phyloP scores from a whole-genome alignment of 1,284 basidiomycete species.

The Polyporus tsugae region DNA sequence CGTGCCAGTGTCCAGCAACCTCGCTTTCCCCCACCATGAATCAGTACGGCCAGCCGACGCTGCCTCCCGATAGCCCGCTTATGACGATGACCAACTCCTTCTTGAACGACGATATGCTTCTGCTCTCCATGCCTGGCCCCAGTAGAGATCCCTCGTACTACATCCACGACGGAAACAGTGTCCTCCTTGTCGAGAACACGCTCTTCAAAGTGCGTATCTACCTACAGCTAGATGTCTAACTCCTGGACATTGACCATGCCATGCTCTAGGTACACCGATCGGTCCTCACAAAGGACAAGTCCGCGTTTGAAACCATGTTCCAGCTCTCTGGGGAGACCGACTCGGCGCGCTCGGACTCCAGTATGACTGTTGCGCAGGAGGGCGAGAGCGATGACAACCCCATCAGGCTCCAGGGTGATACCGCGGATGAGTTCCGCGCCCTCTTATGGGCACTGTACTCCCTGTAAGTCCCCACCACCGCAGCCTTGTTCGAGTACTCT shows the following conservation, averaged over 20 bases:
- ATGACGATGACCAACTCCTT: constrained; percentile 46
- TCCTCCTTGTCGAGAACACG: constrained; percentile 63
- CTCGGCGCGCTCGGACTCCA: constrained; percentile 43
- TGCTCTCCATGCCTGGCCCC: constrained; percentile 44
- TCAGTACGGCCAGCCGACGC: constrained; percentile 35
- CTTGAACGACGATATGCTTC: constrained; percentile 44
- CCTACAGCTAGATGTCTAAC: neutral
- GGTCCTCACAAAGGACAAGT: constrained; percentile 45
- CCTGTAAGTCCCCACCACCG: constrained; percentile 37
- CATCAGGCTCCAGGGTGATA: constrained; percentile 47
- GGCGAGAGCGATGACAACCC: constrained; percentile 47
- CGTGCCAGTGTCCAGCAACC: constrained; percentile 11
- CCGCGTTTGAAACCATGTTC: constrained; percentile 48
- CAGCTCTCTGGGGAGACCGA: constrained; percentile 45
- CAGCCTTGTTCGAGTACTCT: neutral
- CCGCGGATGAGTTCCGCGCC: constrained; percentile 46
- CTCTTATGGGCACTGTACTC: constrained; percentile 47
- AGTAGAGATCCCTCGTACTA: constrained; percentile 51
- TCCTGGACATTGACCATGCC: neutral
- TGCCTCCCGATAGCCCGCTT: constrained; percentile 44
- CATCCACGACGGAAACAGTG: constrained; percentile 67
- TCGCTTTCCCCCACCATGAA: constrained; percentile 31
- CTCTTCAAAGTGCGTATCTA: constrained; percentile 64
- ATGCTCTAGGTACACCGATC: constrained; percentile 42
- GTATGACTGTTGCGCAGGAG: constrained; percentile 41